These are phyloP conservation scores for Zymoseptoria pseudotritici DNA, from an alignment of 2,329 filamentous ascomycete genomes.

Conservation along the genomic window DNA sequence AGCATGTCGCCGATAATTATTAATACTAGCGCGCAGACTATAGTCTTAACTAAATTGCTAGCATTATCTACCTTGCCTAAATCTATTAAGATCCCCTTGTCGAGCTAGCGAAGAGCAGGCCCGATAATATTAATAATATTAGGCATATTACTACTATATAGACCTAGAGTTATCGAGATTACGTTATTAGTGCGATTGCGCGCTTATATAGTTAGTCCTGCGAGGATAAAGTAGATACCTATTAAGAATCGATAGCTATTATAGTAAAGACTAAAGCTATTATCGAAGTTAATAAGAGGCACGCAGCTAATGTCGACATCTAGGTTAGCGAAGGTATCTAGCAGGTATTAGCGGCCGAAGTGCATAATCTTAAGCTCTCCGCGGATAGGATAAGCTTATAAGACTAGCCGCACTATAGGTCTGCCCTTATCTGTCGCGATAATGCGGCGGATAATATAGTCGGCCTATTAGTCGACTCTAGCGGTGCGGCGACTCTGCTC, in stretches of 20 bases:
- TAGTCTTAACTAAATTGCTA: neutral
- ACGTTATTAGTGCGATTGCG: neutral
- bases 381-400: neutral
- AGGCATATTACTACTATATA: neutral
- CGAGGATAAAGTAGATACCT: neutral
- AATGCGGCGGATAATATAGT: neutral
- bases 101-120: neutral
- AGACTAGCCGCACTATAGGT: neutral
- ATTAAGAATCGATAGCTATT: neutral
- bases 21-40: neutral
- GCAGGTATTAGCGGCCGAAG: neutral
- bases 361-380: neutral
- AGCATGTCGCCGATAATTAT: neutral
- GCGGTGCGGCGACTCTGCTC: no score
- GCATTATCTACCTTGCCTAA: neutral
- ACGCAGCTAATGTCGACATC: no score
- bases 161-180: neutral
- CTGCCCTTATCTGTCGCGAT: neutral
- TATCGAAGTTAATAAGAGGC: neutral
- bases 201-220: neutral
- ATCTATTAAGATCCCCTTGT: neutral
- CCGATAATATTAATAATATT: neutral
- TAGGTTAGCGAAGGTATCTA: neutral
- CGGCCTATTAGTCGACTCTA: no score
- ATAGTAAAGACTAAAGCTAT: neutral